Conservation (phyloP, 1,284 basidiomycete species). For the Cutaneotrichosporon dermatis region DNA sequence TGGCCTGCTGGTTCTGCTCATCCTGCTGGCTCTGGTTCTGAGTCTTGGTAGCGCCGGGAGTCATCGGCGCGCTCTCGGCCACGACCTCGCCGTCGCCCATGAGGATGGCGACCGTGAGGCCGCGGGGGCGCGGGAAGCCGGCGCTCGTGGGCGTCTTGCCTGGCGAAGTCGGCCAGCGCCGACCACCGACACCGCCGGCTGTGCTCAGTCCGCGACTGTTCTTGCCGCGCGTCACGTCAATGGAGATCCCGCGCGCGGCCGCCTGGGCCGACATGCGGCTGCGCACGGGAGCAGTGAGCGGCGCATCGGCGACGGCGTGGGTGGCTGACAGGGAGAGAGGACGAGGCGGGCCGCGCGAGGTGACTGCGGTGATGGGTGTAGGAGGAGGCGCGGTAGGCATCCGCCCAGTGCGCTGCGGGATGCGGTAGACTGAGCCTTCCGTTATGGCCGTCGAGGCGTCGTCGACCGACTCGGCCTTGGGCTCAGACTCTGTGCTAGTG, state of each 20-base stretch:
- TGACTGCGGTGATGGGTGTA: neutral
- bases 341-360: neutral
- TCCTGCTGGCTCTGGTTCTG: neutral
- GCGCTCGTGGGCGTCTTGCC: neutral
- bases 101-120: conserved; percentile 39
- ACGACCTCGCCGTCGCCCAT: conserved; percentile 29
- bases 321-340: neutral
- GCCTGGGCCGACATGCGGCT: conserved; percentile 25
- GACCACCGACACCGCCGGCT: neutral
- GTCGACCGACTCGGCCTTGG: too few relatives aligned
- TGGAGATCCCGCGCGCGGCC: conserved; percentile 25
- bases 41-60: conserved; percentile 12
- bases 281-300: conserved; percentile 10
- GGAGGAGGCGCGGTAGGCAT: conserved; percentile 5
- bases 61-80: conserved; percentile 31
- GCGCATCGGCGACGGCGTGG: neutral
- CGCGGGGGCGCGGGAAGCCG: conserved; percentile 18
- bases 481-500: too few relatives aligned
- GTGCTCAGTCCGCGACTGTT: neutral
- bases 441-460: neutral
- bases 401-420: conserved; percentile 17
- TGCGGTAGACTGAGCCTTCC: conserved; percentile 12
- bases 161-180: conserved; percentile 6
- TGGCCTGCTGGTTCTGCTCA: neutral
- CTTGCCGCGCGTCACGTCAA: conserved; percentile 22